These are phyloP conservation scores for Sphaerosporella brunnea DNA, from an alignment of 495 filamentous ascomycete species.

Conservation along the genomic window DNA sequence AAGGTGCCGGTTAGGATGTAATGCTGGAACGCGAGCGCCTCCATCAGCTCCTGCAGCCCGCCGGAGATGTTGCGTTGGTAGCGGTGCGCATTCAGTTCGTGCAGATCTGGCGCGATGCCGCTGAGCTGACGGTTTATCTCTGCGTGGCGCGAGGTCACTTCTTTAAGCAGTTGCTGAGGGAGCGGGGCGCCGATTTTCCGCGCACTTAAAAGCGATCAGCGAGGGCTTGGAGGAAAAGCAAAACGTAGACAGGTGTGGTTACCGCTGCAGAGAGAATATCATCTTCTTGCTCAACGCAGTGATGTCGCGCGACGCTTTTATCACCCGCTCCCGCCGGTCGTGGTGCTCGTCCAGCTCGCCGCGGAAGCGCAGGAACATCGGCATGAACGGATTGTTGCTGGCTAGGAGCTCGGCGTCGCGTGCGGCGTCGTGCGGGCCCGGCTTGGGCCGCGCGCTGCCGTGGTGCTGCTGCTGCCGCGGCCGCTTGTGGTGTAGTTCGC, in stretches of 20 bases:
- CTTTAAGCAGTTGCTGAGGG: conserved; percentile 44
- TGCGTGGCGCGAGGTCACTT: conserved; percentile 42
- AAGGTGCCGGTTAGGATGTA: conserved; percentile 65
- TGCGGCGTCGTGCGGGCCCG: too few species aligned
- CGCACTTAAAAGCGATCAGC: too few species aligned
- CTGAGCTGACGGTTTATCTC: conserved; percentile 52
- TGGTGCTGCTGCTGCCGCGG: too few species aligned
- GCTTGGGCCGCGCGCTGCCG: too few species aligned
- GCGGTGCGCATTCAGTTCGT: conserved; percentile 59
- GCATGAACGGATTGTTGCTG: conserved; percentile 36
- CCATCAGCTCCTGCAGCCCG: conserved; percentile 82
- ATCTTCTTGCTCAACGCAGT: conserved; percentile 95
- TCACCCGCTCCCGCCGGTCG: conserved; percentile 73
- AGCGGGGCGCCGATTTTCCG: conserved; percentile 45
- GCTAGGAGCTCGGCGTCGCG: not conserved
- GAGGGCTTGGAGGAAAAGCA: too few species aligned
- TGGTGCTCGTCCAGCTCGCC: conserved; percentile 85
- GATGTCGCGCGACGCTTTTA: conserved; percentile 77
- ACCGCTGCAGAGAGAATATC: conserved; percentile 88
- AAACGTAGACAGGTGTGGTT: conserved; percentile 19
- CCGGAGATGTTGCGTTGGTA: conserved; percentile 58
- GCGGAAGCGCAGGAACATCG: conserved; percentile 73
- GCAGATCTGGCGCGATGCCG: conserved; percentile 51
- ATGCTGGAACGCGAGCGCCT: conserved; percentile 69
- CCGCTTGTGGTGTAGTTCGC: too few species aligned